A percentile compares a stretch with the other conserved stretches of the same genome.
phyloP scores from a whole-genome alignment of 1,139 yeast species.

The Kurtzmaniella quercitrusa region DNA sequence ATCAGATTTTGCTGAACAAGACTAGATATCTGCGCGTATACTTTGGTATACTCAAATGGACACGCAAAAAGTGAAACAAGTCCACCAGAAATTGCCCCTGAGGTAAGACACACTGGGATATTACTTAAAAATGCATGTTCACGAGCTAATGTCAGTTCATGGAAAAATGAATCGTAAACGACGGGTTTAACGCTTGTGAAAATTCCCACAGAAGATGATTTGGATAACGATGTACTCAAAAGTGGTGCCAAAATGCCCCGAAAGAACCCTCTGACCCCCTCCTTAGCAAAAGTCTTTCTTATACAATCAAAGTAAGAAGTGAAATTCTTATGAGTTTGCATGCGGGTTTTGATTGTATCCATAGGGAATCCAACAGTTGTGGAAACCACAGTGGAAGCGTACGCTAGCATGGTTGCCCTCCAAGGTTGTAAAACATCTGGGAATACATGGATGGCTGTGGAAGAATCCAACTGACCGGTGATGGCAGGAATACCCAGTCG shows the following conservation, averaged over 20 bases:
- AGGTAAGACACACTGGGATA: slow-evolving; percentile 60
- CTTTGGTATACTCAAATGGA: slow-evolving; percentile 82
- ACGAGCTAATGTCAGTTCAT: slow-evolving; percentile 8
- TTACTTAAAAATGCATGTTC: slow-evolving; percentile 44
- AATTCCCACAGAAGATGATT: slow-evolving; percentile 63
- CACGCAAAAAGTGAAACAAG: slow-evolving; percentile 66
- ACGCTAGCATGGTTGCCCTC: slow-evolving; percentile 57
- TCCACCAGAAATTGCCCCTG: slow-evolving; percentile 69
- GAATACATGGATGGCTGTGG: slow-evolving; percentile 40
- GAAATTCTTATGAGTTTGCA: slow-evolving; percentile 71
- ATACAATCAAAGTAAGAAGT: slow-evolving; percentile 58
- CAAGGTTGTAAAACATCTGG: slow-evolving; percentile 54
- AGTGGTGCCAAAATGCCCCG: slow-evolving; percentile 76
- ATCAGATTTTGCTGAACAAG: slow-evolving; percentile 32
- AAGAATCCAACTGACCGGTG: slow-evolving; percentile 36
- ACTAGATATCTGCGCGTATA: slow-evolving; percentile 69
- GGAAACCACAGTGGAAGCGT: slow-evolving; percentile 60
- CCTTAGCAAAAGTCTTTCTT: slow-evolving; percentile 49
- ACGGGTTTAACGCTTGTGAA: slow-evolving; percentile 58
- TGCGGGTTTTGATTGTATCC: slow-evolving; percentile 79
- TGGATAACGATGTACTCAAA: slow-evolving; percentile 59
- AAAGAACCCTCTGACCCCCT: slow-evolving; percentile 70
- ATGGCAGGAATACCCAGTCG: slow-evolving; percentile 36
- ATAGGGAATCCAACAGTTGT: slow-evolving; percentile 79
- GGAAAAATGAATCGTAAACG: slow-evolving; percentile 30